Evolutionary conservation across 345 rosid species (phyloP), one percentile per base, ranked within the genome.

Genomic region (Populus tremula): DNA sequence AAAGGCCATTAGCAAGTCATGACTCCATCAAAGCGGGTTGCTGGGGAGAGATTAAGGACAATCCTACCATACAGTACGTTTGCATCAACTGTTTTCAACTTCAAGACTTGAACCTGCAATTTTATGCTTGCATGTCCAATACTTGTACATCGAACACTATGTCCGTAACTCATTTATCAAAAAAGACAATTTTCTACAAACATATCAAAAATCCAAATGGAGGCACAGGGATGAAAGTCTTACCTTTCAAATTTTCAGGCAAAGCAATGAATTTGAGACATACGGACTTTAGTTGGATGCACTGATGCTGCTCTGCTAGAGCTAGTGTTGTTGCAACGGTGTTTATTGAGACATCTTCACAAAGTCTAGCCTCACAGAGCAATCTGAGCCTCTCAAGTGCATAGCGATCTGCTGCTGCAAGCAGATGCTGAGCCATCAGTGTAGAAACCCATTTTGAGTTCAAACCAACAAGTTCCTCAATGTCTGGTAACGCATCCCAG

Each of bases 221-320:
- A 62, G 21, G 20, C 5, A 33, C 43, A 29, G 1, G 49, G 67
- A 64, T 31, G 59, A 56, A 71, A 59, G 18, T 16, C 11, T 20
- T 74, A 75, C 85, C 82, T 82, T 71, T 78, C 75, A 82, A 71
- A 78, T 82, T 78, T 75, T 78, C 85, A 31, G 82, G 85, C 70
- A 70, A 50, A n/a, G 82, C 85, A 78, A 82, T 75, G 41, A 78
- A 82, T 74, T 78, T 82, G 72, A 82, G 74, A 61, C 85, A 82
- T n/a, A 75, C 81, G 64, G 77, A 72, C 72, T 82, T 82, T 67
- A 82, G 73, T 33, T 82, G 79, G 79, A 75, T 62, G 71, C 85
- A 82, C 5, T 75, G 85, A 71, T 82, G 85, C 85, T 82, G 85
- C 69, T 82, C 85, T 12, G 85, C 85, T 81, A 82, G 72, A 33